These are phyloP conservation scores for Pichia terricola DNA, from an alignment of 1,139 yeast species.

Conservation along the genomic window DNA sequence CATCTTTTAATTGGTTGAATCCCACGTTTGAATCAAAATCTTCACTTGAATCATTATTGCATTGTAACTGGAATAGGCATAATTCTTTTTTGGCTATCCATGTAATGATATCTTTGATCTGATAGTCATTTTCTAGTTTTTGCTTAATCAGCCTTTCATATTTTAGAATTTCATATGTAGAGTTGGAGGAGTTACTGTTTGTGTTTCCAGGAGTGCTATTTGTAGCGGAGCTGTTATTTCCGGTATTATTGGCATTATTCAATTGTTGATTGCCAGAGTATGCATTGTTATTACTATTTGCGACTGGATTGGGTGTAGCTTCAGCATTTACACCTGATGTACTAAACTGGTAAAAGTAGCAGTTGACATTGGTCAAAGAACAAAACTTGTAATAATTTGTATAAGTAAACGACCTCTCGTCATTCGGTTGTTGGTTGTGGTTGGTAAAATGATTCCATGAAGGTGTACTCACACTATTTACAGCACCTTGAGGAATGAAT, in stretches of 20 bases:
- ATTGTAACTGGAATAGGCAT: conserved; percentile 22
- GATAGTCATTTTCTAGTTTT: conserved; percentile 20
- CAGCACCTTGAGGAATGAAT: too few species aligned
- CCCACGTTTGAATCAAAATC: conserved; percentile 13
- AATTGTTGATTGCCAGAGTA: not conserved
- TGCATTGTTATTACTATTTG: not conserved
- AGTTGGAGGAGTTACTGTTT: conserved; percentile 1
- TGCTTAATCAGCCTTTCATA: conserved; percentile 19
- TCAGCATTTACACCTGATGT: conserved; percentile 1
- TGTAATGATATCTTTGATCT: conserved; percentile 20
- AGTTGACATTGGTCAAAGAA: conserved; percentile 18
- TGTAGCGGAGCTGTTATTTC: not conserved
- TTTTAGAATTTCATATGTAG: conserved; percentile 18
- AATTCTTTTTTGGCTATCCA: conserved; percentile 24
- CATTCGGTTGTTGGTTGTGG: conserved; percentile 1
- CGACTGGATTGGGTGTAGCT: not conserved
- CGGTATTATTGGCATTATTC: not conserved
- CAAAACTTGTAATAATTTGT: conserved; percentile 24
- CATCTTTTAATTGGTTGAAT: conserved; percentile 23
- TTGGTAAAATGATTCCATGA: not conserved
- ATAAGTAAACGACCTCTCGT: conserved; percentile 15
- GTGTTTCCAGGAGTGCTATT: not conserved
- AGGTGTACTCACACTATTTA: conserved; percentile 1
- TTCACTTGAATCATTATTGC: conserved; percentile 10
- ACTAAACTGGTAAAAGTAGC: conserved; percentile 22